phyloP scores from a whole-genome alignment of 2,329 filamentous ascomycete species.

The Phialophora expanda region DNA sequence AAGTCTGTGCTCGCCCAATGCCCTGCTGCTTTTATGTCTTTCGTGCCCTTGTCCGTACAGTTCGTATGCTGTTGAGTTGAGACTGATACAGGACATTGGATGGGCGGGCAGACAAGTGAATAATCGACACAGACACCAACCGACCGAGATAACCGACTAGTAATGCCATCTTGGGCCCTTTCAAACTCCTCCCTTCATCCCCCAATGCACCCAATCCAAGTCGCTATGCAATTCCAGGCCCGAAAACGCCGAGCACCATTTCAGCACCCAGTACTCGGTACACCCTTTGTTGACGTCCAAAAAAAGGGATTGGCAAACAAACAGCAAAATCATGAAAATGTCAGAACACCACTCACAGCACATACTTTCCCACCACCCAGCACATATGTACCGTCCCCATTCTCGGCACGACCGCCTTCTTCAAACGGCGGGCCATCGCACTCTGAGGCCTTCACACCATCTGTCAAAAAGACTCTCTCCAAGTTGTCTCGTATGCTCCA shows the following conservation, averaged over 20 bases:
- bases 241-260: not conserved
- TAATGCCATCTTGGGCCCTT: not conserved
- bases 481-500: constrained; percentile 90
- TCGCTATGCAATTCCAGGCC: not conserved
- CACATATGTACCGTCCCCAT: not conserved
- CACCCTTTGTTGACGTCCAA: not conserved
- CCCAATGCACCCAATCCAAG: not conserved
- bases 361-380: not conserved
- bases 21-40: not conserved
- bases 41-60: not conserved
- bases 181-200: not conserved
- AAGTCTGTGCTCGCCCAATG: too few species aligned
- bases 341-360: not conserved
- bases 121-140: too few species aligned
- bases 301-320: not conserved
- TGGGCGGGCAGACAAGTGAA: not conserved
- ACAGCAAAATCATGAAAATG: not conserved
- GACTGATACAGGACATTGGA: not conserved
- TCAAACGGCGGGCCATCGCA: constrained; percentile 61
- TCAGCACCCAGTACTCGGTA: not conserved
- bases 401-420: not conserved
- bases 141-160: too few species aligned
- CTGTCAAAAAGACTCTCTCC: constrained; percentile 88
- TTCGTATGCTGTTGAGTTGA: not conserved
- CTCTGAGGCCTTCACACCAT: constrained; percentile 83